Evolutionary conservation across 2,329 filamentous ascomycete species (phyloP), one percentile per base, ranked within the genome.

Genomic region (Colletotrichum cordylinicola): DNA sequence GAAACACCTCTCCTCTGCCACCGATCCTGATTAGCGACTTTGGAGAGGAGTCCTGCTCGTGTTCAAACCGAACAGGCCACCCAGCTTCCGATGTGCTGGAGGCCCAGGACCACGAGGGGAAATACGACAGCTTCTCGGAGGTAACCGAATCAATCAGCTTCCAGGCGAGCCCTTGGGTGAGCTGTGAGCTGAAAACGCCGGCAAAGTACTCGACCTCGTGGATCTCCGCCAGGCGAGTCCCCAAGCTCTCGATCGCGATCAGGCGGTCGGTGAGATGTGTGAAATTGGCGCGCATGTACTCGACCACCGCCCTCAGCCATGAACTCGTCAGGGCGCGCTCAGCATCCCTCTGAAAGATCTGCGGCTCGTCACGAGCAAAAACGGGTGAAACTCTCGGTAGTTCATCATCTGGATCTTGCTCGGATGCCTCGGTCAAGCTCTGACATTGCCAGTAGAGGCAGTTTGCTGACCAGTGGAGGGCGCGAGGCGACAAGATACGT

Each of bases 101-200:
- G 3, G 43, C 43, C 43, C 43, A 52, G 0, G 43, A 52, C 43
- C 43, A 52, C 4, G 43, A 21, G 0, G 43, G n/a, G 0, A 52
- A 52, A 1, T 52, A 21, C 0, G 43, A 52, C 0, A 52, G 43
- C n/a, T 52, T 52, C n/a, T 21, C 0, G n/a, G 0, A n/a, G n/a
- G n/a, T n/a, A n/a, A n/a, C n/a, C n/a, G n/a, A n/a, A n/a, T n/a
- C n/a, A n/a, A n/a, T n/a, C n/a, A n/a, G n/a, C n/a, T n/a, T n/a
- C 43, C 43, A 52, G 0, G 21, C 0, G 0, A 52, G 43, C 0
- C 43, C 43, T 1, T 2, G 0, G 1, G n/a, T 0, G n/a, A 52
- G 43, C 0, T 52, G 0, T 0, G n/a, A 52, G n/a, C 43, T 8
- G 2, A 52, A 52, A 0, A 52, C 43, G 0, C 43, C 43, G 6